phyloP scores from a whole-genome alignment of 805 yeast genomes.

The Cyberlindnera mrakii region DNA sequence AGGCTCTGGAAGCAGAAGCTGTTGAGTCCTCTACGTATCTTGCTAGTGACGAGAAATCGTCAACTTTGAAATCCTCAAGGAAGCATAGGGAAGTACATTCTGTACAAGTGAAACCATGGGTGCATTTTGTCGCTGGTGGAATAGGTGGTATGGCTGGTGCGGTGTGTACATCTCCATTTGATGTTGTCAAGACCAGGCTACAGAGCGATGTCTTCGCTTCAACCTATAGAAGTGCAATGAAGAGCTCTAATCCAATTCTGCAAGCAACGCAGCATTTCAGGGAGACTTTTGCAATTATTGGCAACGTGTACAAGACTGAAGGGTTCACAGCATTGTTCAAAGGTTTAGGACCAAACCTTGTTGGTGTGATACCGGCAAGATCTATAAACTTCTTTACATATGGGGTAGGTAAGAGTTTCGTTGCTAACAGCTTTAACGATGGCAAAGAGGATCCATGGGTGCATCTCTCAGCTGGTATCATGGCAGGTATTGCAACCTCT shows the following conservation, averaged over 20 bases:
- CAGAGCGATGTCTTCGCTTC: slow-evolving; percentile 80
- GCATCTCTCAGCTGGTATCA: slow-evolving; percentile 79
- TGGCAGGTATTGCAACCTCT: slow-evolving; percentile 90
- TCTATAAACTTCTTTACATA: slow-evolving; percentile 95
- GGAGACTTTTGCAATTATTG: slow-evolving; percentile 74
- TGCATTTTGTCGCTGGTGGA: slow-evolving; percentile 87
- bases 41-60: slow-evolving; percentile 67
- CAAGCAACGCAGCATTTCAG: slow-evolving; percentile 64
- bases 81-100: slow-evolving; percentile 7
- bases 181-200: slow-evolving; percentile 89
- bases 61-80: slow-evolving; percentile 37
- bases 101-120: slow-evolving; percentile 46
- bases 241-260: slow-evolving; percentile 29
- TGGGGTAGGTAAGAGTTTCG: slow-evolving; percentile 80
- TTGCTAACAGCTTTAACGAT: slow-evolving; percentile 60
- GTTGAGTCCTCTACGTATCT: slow-evolving; percentile 53
- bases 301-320: slow-evolving; percentile 63
- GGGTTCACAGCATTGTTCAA: slow-evolving; percentile 85
- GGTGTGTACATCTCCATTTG: slow-evolving; percentile 87
- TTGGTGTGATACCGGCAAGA: slow-evolving; percentile 97
- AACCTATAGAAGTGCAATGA: slow-evolving; percentile 35
- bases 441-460: slow-evolving; percentile 80
- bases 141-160: slow-evolving; percentile 99
- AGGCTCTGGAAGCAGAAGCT: slow-evolving; percentile 44
- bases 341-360: slow-evolving; percentile 94